Percentiles rank a stretch among this genome's conserved stretches.
Evolutionary conservation across 768 basidiomycete genomes (phyloP).

Genomic region (Mycena polygramma): DNA sequence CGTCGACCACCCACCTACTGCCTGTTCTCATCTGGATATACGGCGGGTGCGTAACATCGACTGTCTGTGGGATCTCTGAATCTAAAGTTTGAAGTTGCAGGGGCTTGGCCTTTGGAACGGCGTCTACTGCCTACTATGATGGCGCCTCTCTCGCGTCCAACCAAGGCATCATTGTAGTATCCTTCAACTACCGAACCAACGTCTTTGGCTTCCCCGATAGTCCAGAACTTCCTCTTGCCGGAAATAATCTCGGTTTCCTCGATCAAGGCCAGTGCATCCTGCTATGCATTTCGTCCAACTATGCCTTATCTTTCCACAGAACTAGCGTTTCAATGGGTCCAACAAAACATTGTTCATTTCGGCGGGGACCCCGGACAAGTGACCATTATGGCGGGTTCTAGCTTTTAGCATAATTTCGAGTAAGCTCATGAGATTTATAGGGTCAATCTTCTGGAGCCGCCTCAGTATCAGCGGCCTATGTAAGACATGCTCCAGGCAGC

Average conservation of each 20-base stretch:
- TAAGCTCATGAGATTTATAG: not conserved
- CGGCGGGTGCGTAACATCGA: too few species aligned
- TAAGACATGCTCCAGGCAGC: not conserved
- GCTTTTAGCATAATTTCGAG: not conserved
- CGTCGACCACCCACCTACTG: not conserved
- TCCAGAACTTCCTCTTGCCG: not conserved
- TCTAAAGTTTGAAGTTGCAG: constrained; percentile 12
- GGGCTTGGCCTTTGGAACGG: constrained; percentile 5
- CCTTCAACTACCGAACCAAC: not conserved
- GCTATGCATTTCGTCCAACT: too few species aligned
- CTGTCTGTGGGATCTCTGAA: too few species aligned
- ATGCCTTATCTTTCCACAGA: not conserved
- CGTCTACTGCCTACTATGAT: not conserved
- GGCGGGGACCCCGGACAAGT: constrained; percentile 12
- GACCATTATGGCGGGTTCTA: constrained; percentile 4
- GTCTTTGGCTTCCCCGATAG: not conserved
- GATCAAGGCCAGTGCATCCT: not conserved
- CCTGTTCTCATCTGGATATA: constrained; percentile 26
- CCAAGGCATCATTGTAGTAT: constrained; percentile 11
- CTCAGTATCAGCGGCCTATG: constrained; percentile 13
- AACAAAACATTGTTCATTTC: constrained; percentile 10
- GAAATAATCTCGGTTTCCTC: not conserved
- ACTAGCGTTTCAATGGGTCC: constrained; percentile 14
- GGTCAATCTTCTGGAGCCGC: constrained; percentile 19
- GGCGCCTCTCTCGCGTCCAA: constrained; percentile 12